These are phyloP conservation scores for Metschnikowia picachoensis DNA, from an alignment of 805 yeast species.

Conservation along the genomic window DNA sequence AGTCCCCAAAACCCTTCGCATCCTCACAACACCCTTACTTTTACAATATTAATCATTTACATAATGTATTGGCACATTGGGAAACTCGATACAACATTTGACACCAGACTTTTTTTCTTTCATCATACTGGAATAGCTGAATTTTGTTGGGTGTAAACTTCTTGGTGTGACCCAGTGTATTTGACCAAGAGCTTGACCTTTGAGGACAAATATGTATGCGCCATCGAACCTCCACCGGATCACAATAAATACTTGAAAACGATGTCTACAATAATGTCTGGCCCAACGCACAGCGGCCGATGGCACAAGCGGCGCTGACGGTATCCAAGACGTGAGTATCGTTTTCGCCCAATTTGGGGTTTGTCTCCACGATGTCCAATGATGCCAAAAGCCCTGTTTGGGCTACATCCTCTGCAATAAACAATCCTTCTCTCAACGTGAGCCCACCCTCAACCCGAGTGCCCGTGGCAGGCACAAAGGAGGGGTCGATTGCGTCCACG, in stretches of 20 bases:
- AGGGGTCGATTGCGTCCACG: constrained; percentile 95
- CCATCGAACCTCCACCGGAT: not conserved
- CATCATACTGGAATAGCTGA: too few species aligned
- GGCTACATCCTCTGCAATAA: constrained; percentile 87
- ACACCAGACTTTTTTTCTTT: too few species aligned
- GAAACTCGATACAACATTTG: too few species aligned
- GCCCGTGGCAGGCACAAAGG: constrained; percentile 94
- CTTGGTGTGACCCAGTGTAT: too few species aligned
- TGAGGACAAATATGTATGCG: not conserved
- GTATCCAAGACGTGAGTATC: constrained; percentile 79
- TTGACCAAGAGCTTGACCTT: too few species aligned
- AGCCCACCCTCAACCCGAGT: constrained; percentile 97
- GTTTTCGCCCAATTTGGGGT: constrained; percentile 80
- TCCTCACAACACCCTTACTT: too few species aligned
- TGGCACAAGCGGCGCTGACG: constrained; percentile 82
- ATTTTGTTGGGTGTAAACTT: too few species aligned
- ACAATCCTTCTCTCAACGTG: constrained; percentile 90
- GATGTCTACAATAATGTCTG: constrained; percentile 65
- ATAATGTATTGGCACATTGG: too few species aligned
- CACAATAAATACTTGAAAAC: not conserved
- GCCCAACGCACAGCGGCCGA: constrained; percentile 92
- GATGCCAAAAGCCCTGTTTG: constrained; percentile 85
- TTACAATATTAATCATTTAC: too few species aligned
- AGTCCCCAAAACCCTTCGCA: too few species aligned
- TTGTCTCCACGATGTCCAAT: constrained; percentile 89